Base-by-base conservation (phyloP, 495 filamentous ascomycete genomes). In the Pseudoneurospora amorphoporcata region DNA sequence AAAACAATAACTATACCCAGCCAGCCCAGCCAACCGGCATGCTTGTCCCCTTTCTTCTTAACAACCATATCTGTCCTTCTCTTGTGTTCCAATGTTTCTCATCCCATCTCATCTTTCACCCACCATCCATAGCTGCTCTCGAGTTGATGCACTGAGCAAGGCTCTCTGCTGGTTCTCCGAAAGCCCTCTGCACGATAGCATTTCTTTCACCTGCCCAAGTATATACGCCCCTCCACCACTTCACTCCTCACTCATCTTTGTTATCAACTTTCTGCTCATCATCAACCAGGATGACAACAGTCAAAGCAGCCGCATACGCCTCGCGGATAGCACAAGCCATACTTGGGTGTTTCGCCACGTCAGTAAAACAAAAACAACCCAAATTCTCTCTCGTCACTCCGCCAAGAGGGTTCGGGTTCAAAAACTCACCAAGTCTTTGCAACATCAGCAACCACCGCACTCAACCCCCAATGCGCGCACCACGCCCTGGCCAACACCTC, bases 401-500 rank as follows among this genome's bases (percentile, higher is more conserved):
- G 23, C 23, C 23, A 23, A 23, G 23, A 23, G 23, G 23, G 35
- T 37, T 37, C 35, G 35, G 35, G 35, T 39, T 14, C 14, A 39
- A 40, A 39, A 71, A 83, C 84, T 78, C 69, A 87, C 86, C 90
- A 93, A n/a, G 90, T 92, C 81, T 81, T 84, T 68, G 86, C 82
- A 68, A 90, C 76, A 80, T 92, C 88, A 32, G 90, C 89, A 40
- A 91, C 87, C 23, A 93, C 79, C 0, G 90, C 90, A 61, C 84
- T 87, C 70, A 91, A 78, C 29, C 91, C 91, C 87, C 89, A 90
- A 73, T 90, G 89, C 73, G 87, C 83, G 75, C 89, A 92, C 90
- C 90, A 92, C 58, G 91, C 91, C 69, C 91, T 81, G 2, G 89
- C 90, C 75, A 93, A 84, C 16, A 93, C 90, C 79, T 92, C 91